These are phyloP conservation scores for Trichoderma sp. DNA, from an alignment of 2,329 filamentous ascomycete species.

Conservation along the genomic window DNA sequence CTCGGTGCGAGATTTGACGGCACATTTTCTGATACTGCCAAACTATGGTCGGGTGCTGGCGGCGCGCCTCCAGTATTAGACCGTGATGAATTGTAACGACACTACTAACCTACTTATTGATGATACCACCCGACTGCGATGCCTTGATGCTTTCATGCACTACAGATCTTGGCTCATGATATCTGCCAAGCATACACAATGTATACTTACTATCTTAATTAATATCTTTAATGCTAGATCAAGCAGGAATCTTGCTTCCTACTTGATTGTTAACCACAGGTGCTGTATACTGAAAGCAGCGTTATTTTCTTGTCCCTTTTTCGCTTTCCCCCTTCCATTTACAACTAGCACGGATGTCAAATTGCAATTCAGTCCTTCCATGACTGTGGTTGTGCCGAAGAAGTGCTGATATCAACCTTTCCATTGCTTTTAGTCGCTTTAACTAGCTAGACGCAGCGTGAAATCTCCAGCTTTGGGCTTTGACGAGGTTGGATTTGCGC, in stretches of 20 bases:
- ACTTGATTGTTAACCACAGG: background rate
- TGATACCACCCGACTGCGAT: slow-evolving; percentile 12
- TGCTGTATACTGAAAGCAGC: background rate
- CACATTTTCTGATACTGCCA: slow-evolving; percentile 8
- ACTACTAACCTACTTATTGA: slow-evolving; percentile 20
- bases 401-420: slow-evolving; percentile 82
- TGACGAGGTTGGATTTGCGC: slow-evolving; percentile 26
- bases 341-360: slow-evolving; percentile 94
- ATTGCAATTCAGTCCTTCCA: slow-evolving; percentile 86
- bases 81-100: slow-evolving; percentile 42
- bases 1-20: slow-evolving; percentile 80
- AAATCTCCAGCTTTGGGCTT: slow-evolving; percentile 26
- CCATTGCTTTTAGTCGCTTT: slow-evolving; percentile 36
- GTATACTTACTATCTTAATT: slow-evolving; percentile 18
- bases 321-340: background rate
- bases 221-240: slow-evolving; percentile 19
- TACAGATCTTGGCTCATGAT: slow-evolving; percentile 22
- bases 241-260: slow-evolving; percentile 3
- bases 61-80: slow-evolving; percentile 33
- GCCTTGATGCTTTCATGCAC: slow-evolving; percentile 22
- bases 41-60: slow-evolving; percentile 23
- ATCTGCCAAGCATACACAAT: slow-evolving; percentile 22
- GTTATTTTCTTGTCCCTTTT: background rate
- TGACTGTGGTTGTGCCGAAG: slow-evolving; percentile 98
- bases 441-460: slow-evolving; percentile 32